Evolutionary conservation across 306 rosid species (phyloP), one percentile per base, ranked within the genome.

Genomic region (Vigna hirtella): DNA sequence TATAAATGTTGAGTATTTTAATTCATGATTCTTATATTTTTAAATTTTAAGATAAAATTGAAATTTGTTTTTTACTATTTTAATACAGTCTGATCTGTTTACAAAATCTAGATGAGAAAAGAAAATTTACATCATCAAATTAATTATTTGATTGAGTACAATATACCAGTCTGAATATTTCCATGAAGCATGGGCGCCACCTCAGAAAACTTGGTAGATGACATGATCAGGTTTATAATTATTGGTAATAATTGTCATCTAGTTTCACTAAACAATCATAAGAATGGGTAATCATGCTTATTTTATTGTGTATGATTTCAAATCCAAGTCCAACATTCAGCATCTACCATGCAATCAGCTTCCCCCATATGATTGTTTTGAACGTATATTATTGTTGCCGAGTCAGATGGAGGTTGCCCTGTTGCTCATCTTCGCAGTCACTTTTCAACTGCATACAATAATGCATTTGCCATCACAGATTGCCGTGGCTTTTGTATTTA

Each of bases 381-480:
- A n/a, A n/a, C n/a, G n/a, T n/a, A n/a, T n/a, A n/a, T n/a, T 3
- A 68, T 26, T 15, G 13, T 49, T 70, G 77, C 36, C 36, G 77
- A 73, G 66, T 67, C 49, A 18, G 75, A 57, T 17, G 30, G 48
- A 16, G 28, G 3, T 63, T 28, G 43, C 10, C 66, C 34, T 11
- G 45, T 77, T 66, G 72, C 18, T 48, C 24, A 9, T 12, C 30
- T 18, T 55, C 6, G 9, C 47, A 18, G 71, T 20, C 65, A 38
- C 62, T 13, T 66, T 56, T 26, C 22, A 73, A 13, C 4, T 48
- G 4, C 18, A 49, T 72, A 36, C 15, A 67, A 70, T 64, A 47
- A 77, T 77, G 79, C 65, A 72, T 22, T 15, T 17, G 72, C n/a
- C 80, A 78, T 5, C 52, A 15, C 83, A 32, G 56, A 68, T 28